These are phyloP conservation scores for Fusarium agapanthi DNA, from an alignment of 2,329 filamentous ascomycete species.

Conservation along the genomic window DNA sequence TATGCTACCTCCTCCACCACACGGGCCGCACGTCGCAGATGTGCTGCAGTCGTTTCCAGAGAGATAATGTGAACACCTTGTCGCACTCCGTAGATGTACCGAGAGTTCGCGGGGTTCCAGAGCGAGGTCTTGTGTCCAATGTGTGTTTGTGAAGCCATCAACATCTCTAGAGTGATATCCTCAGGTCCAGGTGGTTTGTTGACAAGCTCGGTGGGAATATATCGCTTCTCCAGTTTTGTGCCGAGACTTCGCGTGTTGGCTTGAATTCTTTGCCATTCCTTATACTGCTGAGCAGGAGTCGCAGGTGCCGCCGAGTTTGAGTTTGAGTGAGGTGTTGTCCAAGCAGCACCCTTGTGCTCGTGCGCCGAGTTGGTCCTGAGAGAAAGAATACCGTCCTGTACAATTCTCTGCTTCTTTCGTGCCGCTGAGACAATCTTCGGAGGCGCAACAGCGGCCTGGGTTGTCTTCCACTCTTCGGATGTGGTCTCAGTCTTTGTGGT, in stretches of 20 bases:
- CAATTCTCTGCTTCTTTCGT: conserved; percentile 47
- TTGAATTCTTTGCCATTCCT: conserved; percentile 50
- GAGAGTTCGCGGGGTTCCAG: conserved; percentile 94
- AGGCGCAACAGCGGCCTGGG: conserved; percentile 28
- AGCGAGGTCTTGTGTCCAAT: conserved; percentile 89
- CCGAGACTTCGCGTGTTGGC: conserved; percentile 59
- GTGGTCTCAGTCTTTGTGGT: conserved; percentile 25
- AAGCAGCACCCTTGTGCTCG: conserved; percentile 46
- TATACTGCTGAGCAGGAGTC: conserved; percentile 52
- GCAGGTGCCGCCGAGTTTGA: conserved; percentile 49
- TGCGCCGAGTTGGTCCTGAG: conserved; percentile 48
- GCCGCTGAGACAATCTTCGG: conserved; percentile 39
- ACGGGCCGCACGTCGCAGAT: conserved; percentile 91
- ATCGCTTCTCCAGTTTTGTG: conserved; percentile 60
- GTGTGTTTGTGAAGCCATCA: conserved; percentile 87
- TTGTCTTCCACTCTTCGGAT: conserved; percentile 36
- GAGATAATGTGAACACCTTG: conserved; percentile 93
- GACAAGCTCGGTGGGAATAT: conserved; percentile 73
- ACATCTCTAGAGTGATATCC: conserved; percentile 88
- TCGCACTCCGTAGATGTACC: conserved; percentile 92
- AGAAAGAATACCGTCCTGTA: conserved; percentile 47
- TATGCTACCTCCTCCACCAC: conserved; percentile 88
- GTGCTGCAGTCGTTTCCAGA: conserved; percentile 85
- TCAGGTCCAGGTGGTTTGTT: conserved; percentile 77
- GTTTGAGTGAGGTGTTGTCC: conserved; percentile 46